These are phyloP conservation scores for Neocatenulostroma microsporum DNA, from an alignment of 2,329 filamentous ascomycete species.

Conservation along the genomic window DNA sequence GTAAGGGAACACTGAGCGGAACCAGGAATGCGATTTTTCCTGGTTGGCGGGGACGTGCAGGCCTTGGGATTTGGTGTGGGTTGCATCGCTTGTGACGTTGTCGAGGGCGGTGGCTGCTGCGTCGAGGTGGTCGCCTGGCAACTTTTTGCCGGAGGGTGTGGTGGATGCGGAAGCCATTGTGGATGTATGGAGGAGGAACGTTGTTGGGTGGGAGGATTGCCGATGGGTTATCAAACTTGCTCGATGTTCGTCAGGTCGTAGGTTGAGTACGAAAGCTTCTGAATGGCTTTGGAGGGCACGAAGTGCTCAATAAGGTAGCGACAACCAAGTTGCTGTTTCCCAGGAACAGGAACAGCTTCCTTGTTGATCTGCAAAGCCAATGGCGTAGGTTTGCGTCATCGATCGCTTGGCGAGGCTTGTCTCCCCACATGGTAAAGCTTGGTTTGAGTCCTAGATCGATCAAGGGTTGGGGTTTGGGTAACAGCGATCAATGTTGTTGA, in stretches of 20 bases:
- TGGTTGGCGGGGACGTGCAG: conserved; percentile 20
- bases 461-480: too few relatives aligned
- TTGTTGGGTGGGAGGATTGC: too few relatives aligned
- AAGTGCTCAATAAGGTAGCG: too few relatives aligned
- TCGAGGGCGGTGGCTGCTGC: conserved; percentile 19
- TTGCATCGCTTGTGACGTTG: conserved; percentile 19
- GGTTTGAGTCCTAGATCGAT: too few relatives aligned
- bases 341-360: too few relatives aligned
- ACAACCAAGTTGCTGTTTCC: too few relatives aligned
- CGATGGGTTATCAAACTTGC: too few relatives aligned
- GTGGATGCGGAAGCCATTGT: not conserved
- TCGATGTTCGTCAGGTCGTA: too few relatives aligned
- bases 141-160: not conserved
- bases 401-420: not conserved
- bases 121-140: conserved; percentile 17
- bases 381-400: not conserved
- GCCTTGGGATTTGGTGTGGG: conserved; percentile 20
- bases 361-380: not conserved
- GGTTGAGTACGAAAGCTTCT: too few relatives aligned
- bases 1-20: conserved; percentile 20
- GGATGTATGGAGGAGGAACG: not conserved
- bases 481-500: too few relatives aligned
- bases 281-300: too few relatives aligned
- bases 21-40: conserved; percentile 16
- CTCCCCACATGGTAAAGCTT: not conserved